A percentile compares a stretch with the other conserved stretches of the same genome.
Evolutionary conservation across 139 green algal genomes (phyloP).

Genomic region (Auxenochlorella protothecoides): DNA sequence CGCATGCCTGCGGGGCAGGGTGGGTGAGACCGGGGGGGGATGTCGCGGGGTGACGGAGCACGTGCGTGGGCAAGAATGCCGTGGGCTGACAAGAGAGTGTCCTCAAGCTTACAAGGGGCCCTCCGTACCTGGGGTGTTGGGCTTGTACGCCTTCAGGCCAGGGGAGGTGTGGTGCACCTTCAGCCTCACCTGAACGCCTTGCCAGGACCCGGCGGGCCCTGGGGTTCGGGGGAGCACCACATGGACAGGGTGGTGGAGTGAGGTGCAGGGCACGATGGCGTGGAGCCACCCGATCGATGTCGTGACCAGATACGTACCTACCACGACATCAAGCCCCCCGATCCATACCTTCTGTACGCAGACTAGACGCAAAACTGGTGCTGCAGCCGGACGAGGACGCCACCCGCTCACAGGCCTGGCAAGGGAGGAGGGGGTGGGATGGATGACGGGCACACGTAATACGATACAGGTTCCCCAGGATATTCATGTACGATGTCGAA

Average conservation of each 20-base stretch:
- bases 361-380: background rate
- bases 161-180: background rate
- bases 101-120: background rate
- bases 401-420: background rate
- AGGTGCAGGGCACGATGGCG: background rate
- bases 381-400: slow-evolving; percentile 1
- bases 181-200: slow-evolving; percentile 1
- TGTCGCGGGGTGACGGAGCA: background rate
- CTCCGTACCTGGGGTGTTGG: slow-evolving; percentile 52
- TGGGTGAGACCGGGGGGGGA: no score
- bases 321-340: background rate
- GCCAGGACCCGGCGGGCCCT: background rate
- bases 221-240: background rate
- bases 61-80: no score
- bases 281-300: background rate
- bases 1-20: slow-evolving; percentile 30
- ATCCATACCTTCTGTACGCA: no score
- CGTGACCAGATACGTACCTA: background rate
- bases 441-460: background rate
- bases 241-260: no score
- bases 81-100: no score
- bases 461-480: background rate
- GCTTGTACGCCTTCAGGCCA: slow-evolving; percentile 81
- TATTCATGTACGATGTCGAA: background rate
- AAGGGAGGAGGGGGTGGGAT: no score